A percentile compares a stretch with the other conserved stretches of the same genome.
These are phyloP conservation scores for Septoria linicola DNA, from an alignment of 2,329 filamentous ascomycete genomes.

Conservation along the genomic window DNA sequence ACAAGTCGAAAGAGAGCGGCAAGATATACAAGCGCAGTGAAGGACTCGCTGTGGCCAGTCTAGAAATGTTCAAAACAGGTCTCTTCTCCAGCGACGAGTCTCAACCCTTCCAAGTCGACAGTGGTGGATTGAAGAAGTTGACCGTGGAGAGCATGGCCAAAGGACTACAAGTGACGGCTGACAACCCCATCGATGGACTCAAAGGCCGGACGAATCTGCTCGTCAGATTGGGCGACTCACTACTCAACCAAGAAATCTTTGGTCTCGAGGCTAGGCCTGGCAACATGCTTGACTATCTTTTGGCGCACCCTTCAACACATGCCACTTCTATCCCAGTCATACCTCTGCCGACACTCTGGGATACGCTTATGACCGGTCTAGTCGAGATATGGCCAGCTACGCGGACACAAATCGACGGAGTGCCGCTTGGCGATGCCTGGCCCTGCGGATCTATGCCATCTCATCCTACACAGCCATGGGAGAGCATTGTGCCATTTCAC, in stretches of 20 bases:
- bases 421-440: conserved; percentile 92
- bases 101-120: conserved; percentile 89
- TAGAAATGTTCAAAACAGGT: conserved; percentile 93
- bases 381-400: conserved; percentile 84
- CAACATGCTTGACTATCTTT: conserved; percentile 93
- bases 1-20: conserved; percentile 86
- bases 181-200: conserved; percentile 79
- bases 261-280: conserved; percentile 81
- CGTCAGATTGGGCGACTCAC: conserved; percentile 69
- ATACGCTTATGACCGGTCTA: conserved; percentile 82
- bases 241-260: conserved; percentile 80
- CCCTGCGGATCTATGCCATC: conserved; percentile 81
- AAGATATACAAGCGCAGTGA: conserved; percentile 81
- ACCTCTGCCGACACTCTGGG: conserved; percentile 84
- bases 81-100: conserved; percentile 78
- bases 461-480: conserved; percentile 68
- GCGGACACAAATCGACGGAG: conserved; percentile 81
- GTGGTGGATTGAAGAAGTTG: conserved; percentile 70
- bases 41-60: conserved; percentile 72
- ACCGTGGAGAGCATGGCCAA: conserved; percentile 72
- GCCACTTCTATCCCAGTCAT: conserved; percentile 86
- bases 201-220: conserved; percentile 81
- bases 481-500: conserved; percentile 85
- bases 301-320: conserved; percentile 85
- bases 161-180: conserved; percentile 78